Conservation (phyloP, 108 stramenopile genomes). For the Stephanodiscus minutulus region DNA sequence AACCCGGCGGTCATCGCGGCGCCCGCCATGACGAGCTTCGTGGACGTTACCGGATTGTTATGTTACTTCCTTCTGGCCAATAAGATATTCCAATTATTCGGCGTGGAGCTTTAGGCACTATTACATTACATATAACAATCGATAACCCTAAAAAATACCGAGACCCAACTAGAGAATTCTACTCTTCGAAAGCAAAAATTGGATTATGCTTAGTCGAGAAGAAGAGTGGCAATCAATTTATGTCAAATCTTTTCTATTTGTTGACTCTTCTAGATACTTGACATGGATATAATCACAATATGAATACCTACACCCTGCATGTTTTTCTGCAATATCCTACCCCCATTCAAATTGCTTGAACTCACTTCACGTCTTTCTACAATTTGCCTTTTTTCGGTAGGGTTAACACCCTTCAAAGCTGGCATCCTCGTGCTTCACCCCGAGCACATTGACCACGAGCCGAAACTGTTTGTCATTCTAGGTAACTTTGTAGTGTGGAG, state of each 20-base stretch:
- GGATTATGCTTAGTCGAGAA: background rate
- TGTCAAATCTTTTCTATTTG: too few relatives aligned
- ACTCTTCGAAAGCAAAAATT: background rate
- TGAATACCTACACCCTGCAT: too few relatives aligned
- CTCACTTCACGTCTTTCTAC: background rate
- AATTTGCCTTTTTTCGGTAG: background rate
- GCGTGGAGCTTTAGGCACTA: conserved; percentile 65
- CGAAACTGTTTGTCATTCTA: conserved; percentile 68
- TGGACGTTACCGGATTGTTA: conserved; percentile 86
- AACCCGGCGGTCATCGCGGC: conserved; percentile 88
- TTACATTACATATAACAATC: too few relatives aligned
- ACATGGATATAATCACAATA: too few relatives aligned
- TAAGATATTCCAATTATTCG: conserved; percentile 70
- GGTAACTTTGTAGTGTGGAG: conserved; percentile 65
- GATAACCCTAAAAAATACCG: background rate
- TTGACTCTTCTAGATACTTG: too few relatives aligned
- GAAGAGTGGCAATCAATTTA: too few relatives aligned
- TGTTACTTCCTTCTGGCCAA: conserved; percentile 88
- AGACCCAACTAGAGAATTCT: background rate
- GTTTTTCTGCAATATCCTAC: too few relatives aligned
- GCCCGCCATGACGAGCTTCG: conserved; percentile 91
- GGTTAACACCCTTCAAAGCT: conserved; percentile 33
- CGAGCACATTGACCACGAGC: conserved; percentile 69
- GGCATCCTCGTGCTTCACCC: conserved; percentile 57
- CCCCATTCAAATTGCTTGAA: background rate